Evolutionary conservation across 306 rosid genomes (phyloP).

Genomic region (Boehmeria nivea): DNA sequence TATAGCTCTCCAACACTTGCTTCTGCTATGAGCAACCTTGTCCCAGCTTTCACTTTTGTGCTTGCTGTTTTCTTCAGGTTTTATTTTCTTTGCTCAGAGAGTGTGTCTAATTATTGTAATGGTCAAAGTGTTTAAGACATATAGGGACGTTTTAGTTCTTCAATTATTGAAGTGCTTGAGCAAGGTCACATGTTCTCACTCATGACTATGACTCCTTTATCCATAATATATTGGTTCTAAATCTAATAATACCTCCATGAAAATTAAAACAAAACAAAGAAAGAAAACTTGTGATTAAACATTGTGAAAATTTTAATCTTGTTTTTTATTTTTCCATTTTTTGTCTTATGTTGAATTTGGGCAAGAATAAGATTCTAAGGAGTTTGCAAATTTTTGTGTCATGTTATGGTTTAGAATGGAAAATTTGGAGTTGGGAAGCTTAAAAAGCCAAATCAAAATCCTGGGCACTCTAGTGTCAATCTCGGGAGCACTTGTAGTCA

Average conservation of each 20-base stretch:
- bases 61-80: constrained; percentile 44
- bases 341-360: background rate
- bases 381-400: background rate
- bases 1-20: constrained; percentile 51
- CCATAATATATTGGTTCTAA: too few relatives aligned
- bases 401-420: constrained; percentile 38
- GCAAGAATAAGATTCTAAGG: background rate
- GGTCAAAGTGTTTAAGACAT: too few relatives aligned
- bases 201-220: too few relatives aligned
- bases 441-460: constrained; percentile 33
- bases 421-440: constrained; percentile 22
- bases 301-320: too few relatives aligned
- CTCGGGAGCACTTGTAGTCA: constrained; percentile 39
- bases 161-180: too few relatives aligned
- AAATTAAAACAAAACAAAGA: too few relatives aligned
- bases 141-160: too few relatives aligned
- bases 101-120: too few relatives aligned
- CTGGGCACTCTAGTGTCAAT: constrained; percentile 42
- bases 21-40: constrained; percentile 36
- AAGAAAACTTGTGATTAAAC: background rate
- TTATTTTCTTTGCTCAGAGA: background rate
- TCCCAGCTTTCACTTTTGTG: constrained; percentile 42
- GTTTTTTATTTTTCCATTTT: too few relatives aligned
- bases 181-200: too few relatives aligned
- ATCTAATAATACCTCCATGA: too few relatives aligned